Percentiles rank a stretch among this genome's conserved stretches.
phyloP scores from a whole-genome alignment of 495 filamentous ascomycete species.

The Annulohypoxylon bovei region DNA sequence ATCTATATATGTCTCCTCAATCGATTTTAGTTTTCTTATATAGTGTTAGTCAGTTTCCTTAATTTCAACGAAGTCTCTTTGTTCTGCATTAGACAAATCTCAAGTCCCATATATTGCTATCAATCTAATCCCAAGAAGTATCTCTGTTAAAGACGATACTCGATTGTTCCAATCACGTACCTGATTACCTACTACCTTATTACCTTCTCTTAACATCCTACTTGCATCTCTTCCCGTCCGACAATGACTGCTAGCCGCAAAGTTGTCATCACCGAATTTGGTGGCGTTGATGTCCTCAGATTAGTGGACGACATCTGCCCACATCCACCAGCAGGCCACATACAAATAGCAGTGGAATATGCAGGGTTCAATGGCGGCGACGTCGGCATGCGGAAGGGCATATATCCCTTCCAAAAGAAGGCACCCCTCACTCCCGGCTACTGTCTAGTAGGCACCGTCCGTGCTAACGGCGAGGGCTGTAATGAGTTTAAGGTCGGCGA shows the following conservation, averaged over 20 bases:
- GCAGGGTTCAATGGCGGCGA: constrained; percentile 55
- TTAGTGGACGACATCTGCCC: constrained; percentile 45
- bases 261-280: constrained; percentile 51
- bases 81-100: not conserved
- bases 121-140: too few relatives aligned
- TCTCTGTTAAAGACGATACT: too few relatives aligned
- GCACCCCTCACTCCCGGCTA: constrained; percentile 57
- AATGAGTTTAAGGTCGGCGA: constrained; percentile 46
- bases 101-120: too few relatives aligned
- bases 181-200: too few relatives aligned
- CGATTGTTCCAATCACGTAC: too few relatives aligned
- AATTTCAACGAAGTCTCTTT: not conserved
- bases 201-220: not conserved
- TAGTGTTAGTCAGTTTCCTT: not conserved
- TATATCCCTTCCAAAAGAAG: constrained; percentile 52
- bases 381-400: constrained; percentile 55
- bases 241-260: constrained; percentile 50
- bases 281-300: constrained; percentile 46
- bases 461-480: constrained; percentile 41
- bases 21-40: not conserved
- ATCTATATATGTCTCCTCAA: not conserved
- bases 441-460: constrained; percentile 51
- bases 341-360: constrained; percentile 55
- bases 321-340: constrained; percentile 45
- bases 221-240: not conserved